A percentile compares a stretch with the other conserved stretches of the same genome.
Conservation (phyloP, 768 basidiomycete species). For the Rhodotorula diobovata region DNA sequence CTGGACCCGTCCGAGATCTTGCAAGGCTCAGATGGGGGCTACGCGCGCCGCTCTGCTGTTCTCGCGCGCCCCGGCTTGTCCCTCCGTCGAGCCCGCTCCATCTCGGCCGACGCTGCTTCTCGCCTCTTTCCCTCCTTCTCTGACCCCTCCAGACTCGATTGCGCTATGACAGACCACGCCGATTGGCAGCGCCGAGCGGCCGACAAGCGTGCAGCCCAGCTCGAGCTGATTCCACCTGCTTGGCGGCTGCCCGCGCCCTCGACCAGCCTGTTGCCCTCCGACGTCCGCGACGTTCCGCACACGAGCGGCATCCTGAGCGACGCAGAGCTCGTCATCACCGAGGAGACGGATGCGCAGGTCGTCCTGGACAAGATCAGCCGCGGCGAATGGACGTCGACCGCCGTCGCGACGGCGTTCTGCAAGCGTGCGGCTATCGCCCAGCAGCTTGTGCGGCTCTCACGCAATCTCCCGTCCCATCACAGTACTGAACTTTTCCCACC, state of each 20-base stretch:
- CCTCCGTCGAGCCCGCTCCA: too few species aligned
- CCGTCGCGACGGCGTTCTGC: conserved; percentile 55
- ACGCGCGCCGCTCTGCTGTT: too few species aligned
- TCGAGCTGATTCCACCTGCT: neutral
- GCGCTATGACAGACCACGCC: too few species aligned
- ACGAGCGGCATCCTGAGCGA: conserved; percentile 54
- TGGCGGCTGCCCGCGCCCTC: neutral
- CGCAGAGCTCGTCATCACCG: conserved; percentile 60
- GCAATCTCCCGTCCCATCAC: rapidly evolving
- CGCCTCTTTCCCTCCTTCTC: too few species aligned
- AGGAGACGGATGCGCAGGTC: conserved; percentile 52
- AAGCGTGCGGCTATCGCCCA: conserved; percentile 74
- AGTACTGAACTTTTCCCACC: rapidly evolving
- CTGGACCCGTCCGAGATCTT: too few species aligned
- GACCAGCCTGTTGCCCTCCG: neutral
- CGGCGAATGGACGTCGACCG: conserved; percentile 57
- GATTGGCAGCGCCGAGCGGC: too few species aligned
- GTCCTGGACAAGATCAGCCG: conserved; percentile 55
- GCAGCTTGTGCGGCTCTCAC: conserved; percentile 55
- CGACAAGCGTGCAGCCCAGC: neutral
- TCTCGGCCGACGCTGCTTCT: too few species aligned
- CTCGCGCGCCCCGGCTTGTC: neutral
- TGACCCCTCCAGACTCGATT: too few species aligned
- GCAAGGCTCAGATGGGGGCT: too few species aligned
- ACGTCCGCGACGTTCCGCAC: neutral